phyloP scores from a whole-genome alignment of 2,329 filamentous ascomycete genomes.

The Claviceps quebecensis region DNA sequence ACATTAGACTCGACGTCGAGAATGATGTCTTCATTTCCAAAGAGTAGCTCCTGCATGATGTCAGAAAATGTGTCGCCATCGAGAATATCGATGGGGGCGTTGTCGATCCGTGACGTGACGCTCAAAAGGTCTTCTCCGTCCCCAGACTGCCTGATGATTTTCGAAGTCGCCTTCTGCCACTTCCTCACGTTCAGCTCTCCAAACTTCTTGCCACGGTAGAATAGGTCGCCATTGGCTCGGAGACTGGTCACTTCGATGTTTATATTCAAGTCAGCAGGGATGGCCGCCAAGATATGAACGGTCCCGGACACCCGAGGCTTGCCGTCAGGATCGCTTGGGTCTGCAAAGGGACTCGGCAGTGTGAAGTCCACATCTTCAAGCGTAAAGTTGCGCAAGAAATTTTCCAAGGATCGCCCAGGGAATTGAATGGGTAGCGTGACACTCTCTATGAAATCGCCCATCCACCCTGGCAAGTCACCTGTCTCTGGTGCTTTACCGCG shows the following conservation, averaged over 20 bases:
- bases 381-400: conserved; percentile 77
- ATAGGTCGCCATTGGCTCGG: conserved; percentile 65
- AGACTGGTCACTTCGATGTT: conserved; percentile 65
- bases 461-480: conserved; percentile 64
- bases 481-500: conserved; percentile 58
- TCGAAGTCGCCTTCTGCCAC: conserved; percentile 79
- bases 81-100: conserved; percentile 72
- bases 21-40: conserved; percentile 54
- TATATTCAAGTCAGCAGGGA: conserved; percentile 82
- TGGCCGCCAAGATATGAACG: conserved; percentile 60
- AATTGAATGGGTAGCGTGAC: conserved; percentile 76
- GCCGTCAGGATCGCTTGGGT: conserved; percentile 57
- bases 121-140: conserved; percentile 49
- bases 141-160: conserved; percentile 41
- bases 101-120: conserved; percentile 61
- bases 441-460: conserved; percentile 64
- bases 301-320: conserved; percentile 72
- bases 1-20: conserved; percentile 68
- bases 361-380: conserved; percentile 75
- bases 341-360: conserved; percentile 66
- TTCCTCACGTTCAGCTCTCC: conserved; percentile 65
- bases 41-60: conserved; percentile 67
- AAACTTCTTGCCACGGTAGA: conserved; percentile 63
- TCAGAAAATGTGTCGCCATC: conserved; percentile 66
- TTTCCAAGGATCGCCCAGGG: conserved; percentile 66